Base-by-base conservation (phyloP, 2,329 filamentous ascomycete genomes). In the Amylocarpus encephaloides region DNA sequence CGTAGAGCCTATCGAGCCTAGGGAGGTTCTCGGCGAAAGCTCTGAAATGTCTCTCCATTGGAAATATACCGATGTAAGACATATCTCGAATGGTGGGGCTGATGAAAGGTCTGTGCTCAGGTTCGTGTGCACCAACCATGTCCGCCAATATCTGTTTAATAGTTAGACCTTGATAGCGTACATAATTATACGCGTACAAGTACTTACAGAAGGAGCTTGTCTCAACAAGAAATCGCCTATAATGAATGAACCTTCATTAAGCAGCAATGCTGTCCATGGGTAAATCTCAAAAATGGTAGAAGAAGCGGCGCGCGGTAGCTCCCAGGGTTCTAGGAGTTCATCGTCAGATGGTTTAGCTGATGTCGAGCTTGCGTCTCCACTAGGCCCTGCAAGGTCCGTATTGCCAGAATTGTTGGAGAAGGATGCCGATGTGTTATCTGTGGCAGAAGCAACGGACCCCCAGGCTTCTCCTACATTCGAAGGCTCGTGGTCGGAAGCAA, bases 171-270 rank as follows among this genome's bases (percentile, higher is more conserved):
- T 15, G 22, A 38, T 18, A 12, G 39, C 12, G 19, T 39, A 43
- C 32, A n/a, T n/a, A 13, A 16, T 38, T 26, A 26, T 26, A 26
- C 22, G 12, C 10, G 6, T 43, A 1, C 10, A 46, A 30, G 6
- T 11, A 29, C 15, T 44, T 43, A 55, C 60, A 51, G 64, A 66
- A 40, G 64, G 62, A 30, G 84, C 76, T 1, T 74, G 71, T 40
- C 80, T 80, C 33, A 82, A 71, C 61, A 84, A 87, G 67, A 83
- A 88, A 59, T 88, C 82, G 64, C 88, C 85, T 3, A 79, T 82
- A 42, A 85, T 75, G 4, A 81, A 88, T 0, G 85, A 88, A 7
- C 85, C 85, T 68, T 92, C 86, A 63, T 91, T 91, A 56, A 89
- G 77, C 1, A 78, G 70, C 0, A 89, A 60, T 15, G 77, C 74